Evolutionary conservation across 2,329 filamentous ascomycete genomes (phyloP), one percentile per base, ranked within the genome.

Genomic region (Fusarium pseudoanthophilum): DNA sequence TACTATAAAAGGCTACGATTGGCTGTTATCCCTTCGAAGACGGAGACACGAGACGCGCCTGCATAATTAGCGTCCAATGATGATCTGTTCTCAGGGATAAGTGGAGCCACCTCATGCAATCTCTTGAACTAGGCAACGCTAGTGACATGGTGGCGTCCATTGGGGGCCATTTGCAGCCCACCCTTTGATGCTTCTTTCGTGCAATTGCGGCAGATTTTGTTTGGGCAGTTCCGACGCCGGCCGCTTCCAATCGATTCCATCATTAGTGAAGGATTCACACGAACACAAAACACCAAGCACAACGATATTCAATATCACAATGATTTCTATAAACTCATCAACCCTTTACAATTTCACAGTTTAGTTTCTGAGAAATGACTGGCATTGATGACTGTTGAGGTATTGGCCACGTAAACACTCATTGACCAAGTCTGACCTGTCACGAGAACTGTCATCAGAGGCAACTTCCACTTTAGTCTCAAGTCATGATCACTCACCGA

Each of bases 21-120:
- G 76, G 77, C 18, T 43, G 49, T 42, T 49, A 40, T 16, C 43
- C 18, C 53, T 37, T 48, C 37, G 30, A 55, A 40, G 59, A 58
- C 37, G 64, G 68, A 59, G 66, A 73, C 75, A 68, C 74, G 69
- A 77, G 72, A 76, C 69, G 51, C 64, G 53, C 67, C 49, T 77
- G 74, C 74, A 73, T 71, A 71, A 60, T 30, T 53, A 32, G 16
- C 24, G 30, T 7, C 77, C 77, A 78, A 78, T 78, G 24, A 73
- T 4, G 37, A 7, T 3, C 7, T 26, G 34, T 39, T 15, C 8
- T 57, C 42, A 55, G 55, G 26, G 28, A 26, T n/a, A 45, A 62
- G 67, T 71, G 67, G 68, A 21, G 40, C 45, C 20, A 67, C 24
- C 37, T 71, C 43, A 70, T 70, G 67, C 66, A 70, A 60, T 36